Evolutionary conservation across 441 rosid species (phyloP).

Genomic region (Adansonia rubrostipa): DNA sequence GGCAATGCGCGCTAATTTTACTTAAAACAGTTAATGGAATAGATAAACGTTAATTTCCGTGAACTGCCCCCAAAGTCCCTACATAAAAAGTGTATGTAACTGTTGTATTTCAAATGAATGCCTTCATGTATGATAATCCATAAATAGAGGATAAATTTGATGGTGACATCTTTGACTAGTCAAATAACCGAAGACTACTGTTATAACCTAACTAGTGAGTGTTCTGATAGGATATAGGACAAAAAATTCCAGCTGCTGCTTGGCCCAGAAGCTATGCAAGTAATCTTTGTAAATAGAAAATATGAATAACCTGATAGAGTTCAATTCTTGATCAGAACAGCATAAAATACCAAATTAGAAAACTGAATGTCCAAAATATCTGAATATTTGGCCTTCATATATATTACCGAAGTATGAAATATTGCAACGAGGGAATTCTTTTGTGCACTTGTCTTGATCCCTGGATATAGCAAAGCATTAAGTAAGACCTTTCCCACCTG

Average conservation of each 20-base stretch:
- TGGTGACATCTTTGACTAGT: too few species aligned
- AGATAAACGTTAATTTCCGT: not conserved
- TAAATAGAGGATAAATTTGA: not conserved
- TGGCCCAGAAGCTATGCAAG: not conserved
- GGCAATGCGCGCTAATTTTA: not conserved
- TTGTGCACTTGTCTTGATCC: slow-evolving; percentile 78
- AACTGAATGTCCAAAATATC: not conserved
- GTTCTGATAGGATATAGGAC: not conserved
- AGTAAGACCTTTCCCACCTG: slow-evolving; percentile 89
- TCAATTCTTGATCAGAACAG: slow-evolving; percentile 10
- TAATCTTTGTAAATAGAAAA: not conserved
- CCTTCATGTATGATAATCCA: not conserved
- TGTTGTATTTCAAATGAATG: not conserved
- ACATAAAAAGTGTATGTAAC: not conserved
- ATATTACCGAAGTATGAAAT: slow-evolving; percentile 82
- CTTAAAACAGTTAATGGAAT: not conserved
- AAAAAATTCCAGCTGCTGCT: not conserved
- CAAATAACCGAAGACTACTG: not conserved
- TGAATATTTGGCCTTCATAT: slow-evolving; percentile 18
- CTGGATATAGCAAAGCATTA: slow-evolving; percentile 81
- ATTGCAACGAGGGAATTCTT: slow-evolving; percentile 89
- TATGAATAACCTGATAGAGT: not conserved
- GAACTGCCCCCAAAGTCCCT: not conserved
- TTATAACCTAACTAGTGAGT: not conserved
- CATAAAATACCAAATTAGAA: not conserved